These are phyloP conservation scores for Cytospora schulzeri DNA, from an alignment of 2,329 filamentous ascomycete species.

Conservation along the genomic window DNA sequence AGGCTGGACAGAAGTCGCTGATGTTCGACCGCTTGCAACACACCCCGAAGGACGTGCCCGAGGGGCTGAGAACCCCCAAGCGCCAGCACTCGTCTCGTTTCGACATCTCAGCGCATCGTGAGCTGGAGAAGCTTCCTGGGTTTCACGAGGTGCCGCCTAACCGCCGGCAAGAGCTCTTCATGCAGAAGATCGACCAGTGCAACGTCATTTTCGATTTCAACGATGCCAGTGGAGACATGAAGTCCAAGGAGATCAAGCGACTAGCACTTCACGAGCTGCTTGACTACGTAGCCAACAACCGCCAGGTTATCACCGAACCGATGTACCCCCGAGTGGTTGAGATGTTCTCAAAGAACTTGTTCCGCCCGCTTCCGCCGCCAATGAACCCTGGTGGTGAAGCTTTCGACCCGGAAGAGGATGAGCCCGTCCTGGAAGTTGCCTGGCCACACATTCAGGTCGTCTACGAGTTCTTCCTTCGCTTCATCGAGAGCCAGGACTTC, in stretches of 20 bases:
- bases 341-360: constrained; percentile 99
- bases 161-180: constrained; percentile 92
- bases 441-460: constrained; percentile 99
- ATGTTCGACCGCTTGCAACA: constrained; percentile 88
- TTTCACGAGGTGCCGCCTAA: constrained; percentile 98
- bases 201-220: constrained; percentile 99
- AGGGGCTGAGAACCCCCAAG: constrained; percentile 92
- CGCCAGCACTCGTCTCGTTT: constrained; percentile 97
- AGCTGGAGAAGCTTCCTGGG: constrained; percentile 94
- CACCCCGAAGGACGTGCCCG: constrained; percentile 93
- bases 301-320: constrained; percentile 96
- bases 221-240: constrained; percentile 97
- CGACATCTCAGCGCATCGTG: constrained; percentile 94
- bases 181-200: constrained; percentile 99
- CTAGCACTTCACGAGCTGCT: constrained; percentile 92
- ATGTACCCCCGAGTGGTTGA: constrained; percentile 99
- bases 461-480: constrained; percentile 98
- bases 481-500: constrained; percentile 99
- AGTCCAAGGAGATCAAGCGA: constrained; percentile 99
- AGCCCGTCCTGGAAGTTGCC: constrained; percentile 94
- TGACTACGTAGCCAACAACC: constrained; percentile 97
- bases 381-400: constrained; percentile 98
- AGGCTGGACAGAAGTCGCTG: constrained; percentile 85
- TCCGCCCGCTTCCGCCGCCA: constrained; percentile 93
- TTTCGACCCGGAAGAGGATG: constrained; percentile 97